Conservation (phyloP, 176 grass and related monocot species). For the Rhynchospora tenuis region DNA sequence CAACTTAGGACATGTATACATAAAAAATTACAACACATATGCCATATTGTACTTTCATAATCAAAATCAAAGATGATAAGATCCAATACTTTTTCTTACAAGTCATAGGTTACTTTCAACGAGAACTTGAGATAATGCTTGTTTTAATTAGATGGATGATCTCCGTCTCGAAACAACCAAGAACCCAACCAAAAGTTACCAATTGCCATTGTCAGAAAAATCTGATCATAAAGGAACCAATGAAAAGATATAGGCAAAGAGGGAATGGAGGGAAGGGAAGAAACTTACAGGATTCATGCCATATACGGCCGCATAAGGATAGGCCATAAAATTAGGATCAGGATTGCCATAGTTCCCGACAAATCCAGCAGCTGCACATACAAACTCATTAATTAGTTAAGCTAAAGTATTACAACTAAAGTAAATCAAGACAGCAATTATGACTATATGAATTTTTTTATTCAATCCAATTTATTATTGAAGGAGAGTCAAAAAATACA, state of each 20-base stretch:
- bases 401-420: background rate
- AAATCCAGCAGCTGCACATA: slow-evolving; percentile 13
- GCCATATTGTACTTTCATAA: background rate
- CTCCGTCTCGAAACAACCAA: too few species aligned
- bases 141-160: background rate
- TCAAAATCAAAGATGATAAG: background rate
- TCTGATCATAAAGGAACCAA: background rate
- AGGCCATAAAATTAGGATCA: slow-evolving; percentile 28
- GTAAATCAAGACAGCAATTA: background rate
- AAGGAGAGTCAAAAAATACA: background rate
- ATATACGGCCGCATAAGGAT: slow-evolving; percentile 31
- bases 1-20: background rate
- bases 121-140: background rate
- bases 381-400: background rate
- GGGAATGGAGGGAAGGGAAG: background rate
- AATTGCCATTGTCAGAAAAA: too few species aligned
- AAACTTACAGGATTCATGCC: slow-evolving; percentile 34
- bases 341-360: slow-evolving; percentile 34
- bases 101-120: background rate
- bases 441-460: background rate
- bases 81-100: background rate
- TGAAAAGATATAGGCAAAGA: background rate
- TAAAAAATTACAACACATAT: background rate
- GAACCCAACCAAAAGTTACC: too few species aligned
- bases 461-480: background rate